phyloP scores from a whole-genome alignment of 2,329 filamentous ascomycete species.

The Gyromitra esculenta region DNA sequence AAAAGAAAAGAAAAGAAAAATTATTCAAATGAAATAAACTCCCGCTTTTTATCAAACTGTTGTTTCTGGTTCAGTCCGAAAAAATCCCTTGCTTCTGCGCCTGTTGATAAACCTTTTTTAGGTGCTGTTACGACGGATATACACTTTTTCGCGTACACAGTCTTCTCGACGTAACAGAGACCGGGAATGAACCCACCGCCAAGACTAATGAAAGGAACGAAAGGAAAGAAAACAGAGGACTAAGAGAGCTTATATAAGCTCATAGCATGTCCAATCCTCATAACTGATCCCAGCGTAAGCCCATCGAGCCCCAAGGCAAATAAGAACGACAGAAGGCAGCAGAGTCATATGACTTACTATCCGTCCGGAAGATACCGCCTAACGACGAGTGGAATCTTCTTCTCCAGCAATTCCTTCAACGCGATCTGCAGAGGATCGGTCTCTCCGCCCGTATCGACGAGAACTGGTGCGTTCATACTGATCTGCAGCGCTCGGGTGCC shows the following conservation, averaged over 20 bases:
- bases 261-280: conserved; percentile 99
- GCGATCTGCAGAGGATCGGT: conserved; percentile 97
- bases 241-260: conserved; percentile 66
- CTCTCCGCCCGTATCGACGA: conserved; percentile 96
- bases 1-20: background rate
- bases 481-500: conserved; percentile 95
- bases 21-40: conserved; percentile 34
- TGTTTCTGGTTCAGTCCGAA: conserved; percentile 24
- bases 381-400: conserved; percentile 97
- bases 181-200: background rate
- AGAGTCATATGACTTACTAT: conserved; percentile 72
- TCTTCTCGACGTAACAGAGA: background rate
- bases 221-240: background rate
- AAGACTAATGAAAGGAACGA: conserved; percentile 1
- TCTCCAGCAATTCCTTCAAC: conserved; percentile 95
- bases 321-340: background rate
- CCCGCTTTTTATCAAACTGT: conserved; percentile 33
- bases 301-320: conserved; percentile 23
- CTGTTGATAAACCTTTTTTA: background rate
- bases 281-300: conserved; percentile 71
- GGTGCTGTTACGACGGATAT: background rate
- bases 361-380: conserved; percentile 95
- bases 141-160: background rate
- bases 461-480: conserved; percentile 96
- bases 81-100: background rate